phyloP scores from a whole-genome alignment of 805 yeast species.

The Candida nemodendra region DNA sequence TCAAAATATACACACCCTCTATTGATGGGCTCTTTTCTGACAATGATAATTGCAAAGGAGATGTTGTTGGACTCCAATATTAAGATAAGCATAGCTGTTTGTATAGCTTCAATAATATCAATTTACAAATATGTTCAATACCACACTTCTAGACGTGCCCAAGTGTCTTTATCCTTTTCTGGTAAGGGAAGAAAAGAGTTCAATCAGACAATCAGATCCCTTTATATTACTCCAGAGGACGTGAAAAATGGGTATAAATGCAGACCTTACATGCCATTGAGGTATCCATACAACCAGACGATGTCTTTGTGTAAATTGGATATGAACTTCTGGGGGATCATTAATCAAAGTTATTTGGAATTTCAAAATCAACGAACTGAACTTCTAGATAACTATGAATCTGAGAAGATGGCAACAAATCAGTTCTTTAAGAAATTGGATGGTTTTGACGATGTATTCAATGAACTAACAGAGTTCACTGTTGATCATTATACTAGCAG shows the following conservation, averaged over 20 bases:
- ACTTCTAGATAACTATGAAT: constrained; percentile 40
- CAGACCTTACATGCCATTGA: constrained; percentile 52
- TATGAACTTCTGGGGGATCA: constrained; percentile 50
- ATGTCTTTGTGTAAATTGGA: constrained; percentile 50
- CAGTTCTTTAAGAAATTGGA: constrained; percentile 41
- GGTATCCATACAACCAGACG: constrained; percentile 55
- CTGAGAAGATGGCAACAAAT: constrained; percentile 30
- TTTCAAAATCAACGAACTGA: constrained; percentile 42
- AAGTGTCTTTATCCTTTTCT: too few relatives aligned
- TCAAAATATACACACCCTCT: too few relatives aligned
- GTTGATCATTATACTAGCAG: constrained; percentile 41
- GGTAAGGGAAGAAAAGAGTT: constrained; percentile 8
- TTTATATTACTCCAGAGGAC: constrained; percentile 18
- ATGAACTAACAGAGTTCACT: constrained; percentile 43
- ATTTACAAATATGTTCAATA: too few relatives aligned
- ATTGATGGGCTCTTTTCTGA: too few relatives aligned
- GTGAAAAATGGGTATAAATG: constrained; percentile 27
- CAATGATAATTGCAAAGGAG: too few relatives aligned
- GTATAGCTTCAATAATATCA: too few relatives aligned
- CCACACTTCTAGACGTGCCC: too few relatives aligned
- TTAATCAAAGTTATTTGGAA: constrained; percentile 44
- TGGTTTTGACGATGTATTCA: constrained; percentile 35
- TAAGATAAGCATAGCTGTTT: too few relatives aligned
- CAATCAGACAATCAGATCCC: constrained; percentile 18
- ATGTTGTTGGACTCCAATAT: too few relatives aligned